A percentile compares a stretch with the other conserved stretches of the same genome.
Evolutionary conservation across 371 early-diverging fungal species (phyloP).

Genomic region (Lichtheimia hyalospora): DNA sequence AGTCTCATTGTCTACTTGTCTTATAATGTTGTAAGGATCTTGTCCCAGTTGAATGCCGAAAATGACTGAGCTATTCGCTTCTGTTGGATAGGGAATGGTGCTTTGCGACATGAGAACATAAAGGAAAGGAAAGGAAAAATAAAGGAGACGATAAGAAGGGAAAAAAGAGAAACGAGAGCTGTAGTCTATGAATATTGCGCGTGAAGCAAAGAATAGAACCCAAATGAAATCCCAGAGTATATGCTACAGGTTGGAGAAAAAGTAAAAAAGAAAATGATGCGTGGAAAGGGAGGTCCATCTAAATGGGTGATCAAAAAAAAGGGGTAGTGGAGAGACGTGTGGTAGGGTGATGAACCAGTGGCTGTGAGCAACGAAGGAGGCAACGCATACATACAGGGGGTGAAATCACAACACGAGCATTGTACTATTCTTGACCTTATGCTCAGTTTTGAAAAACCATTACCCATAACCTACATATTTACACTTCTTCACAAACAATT

Average conservation of each 20-base stretch:
- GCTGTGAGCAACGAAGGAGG: too few species aligned
- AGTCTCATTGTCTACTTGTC: slow-evolving; percentile 42
- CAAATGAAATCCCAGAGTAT: neutral
- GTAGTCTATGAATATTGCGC: neutral
- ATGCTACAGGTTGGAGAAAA: neutral
- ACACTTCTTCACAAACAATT: too few species aligned
- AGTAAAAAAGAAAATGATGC: neutral
- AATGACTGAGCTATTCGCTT: slow-evolving; percentile 13
- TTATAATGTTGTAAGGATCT: slow-evolving; percentile 32
- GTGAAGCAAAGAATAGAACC: neutral
- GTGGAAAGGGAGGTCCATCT: neutral
- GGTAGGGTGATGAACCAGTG: too few species aligned
- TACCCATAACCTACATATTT: too few species aligned
- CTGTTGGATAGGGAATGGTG: slow-evolving; percentile 6
- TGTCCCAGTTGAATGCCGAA: slow-evolving; percentile 33
- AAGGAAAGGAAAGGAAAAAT: slow-evolving; percentile 9
- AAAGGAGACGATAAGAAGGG: slow-evolving; percentile 11
- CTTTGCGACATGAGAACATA: slow-evolving; percentile 12
- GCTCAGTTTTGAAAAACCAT: too few species aligned
- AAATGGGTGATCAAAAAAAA: neutral
- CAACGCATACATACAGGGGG: too few species aligned
- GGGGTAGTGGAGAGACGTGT: too few species aligned
- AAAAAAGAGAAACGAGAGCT: neutral
- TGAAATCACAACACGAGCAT: too few species aligned
- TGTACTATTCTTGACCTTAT: too few species aligned